Conservation (phyloP, 768 basidiomycete genomes). For the Boletus vermiculosoides region DNA sequence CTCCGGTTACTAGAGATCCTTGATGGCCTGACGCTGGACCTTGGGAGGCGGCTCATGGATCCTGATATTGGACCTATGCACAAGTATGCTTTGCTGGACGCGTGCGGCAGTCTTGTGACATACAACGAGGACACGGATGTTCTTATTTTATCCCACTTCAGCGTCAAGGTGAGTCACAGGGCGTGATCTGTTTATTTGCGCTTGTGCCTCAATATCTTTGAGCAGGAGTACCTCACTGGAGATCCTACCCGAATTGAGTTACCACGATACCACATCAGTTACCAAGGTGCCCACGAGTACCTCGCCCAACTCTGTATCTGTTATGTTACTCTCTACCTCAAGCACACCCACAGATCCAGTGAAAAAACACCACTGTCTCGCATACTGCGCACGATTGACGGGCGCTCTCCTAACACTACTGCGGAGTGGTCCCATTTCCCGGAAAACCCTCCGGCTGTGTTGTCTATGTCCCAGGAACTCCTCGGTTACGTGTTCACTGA, state of each 20-base stretch:
- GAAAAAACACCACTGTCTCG: neutral
- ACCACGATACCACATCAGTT: constrained; percentile 6
- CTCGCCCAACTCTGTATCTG: constrained; percentile 8
- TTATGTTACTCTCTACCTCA: constrained; percentile 1
- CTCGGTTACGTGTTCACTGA: constrained; percentile 3
- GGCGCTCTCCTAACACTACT: neutral
- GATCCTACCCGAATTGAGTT: neutral
- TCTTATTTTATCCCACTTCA: constrained; percentile 21
- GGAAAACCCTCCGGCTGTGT: no score
- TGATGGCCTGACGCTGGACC: constrained; percentile 16
- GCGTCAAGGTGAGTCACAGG: constrained; percentile 19
- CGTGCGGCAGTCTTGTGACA: constrained; percentile 16
- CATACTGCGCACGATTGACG: constrained; percentile 1
- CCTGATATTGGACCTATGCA: constrained; percentile 7
- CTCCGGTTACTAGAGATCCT: constrained; percentile 10
- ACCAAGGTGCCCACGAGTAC: constrained; percentile 1
- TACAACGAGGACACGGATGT: constrained; percentile 10
- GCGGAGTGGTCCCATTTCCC: neutral
- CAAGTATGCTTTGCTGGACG: constrained; percentile 7
- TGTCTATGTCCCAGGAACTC: neutral
- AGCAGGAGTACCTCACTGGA: constrained; percentile 16
- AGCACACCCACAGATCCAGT: neutral
- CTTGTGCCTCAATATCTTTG: neutral
- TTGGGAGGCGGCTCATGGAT: neutral
- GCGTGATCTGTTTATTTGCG: neutral